A percentile compares a stretch with the other conserved stretches of the same genome.
Conservation (phyloP, 2,329 filamentous ascomycete species). For the Alternaria incomplexa region DNA sequence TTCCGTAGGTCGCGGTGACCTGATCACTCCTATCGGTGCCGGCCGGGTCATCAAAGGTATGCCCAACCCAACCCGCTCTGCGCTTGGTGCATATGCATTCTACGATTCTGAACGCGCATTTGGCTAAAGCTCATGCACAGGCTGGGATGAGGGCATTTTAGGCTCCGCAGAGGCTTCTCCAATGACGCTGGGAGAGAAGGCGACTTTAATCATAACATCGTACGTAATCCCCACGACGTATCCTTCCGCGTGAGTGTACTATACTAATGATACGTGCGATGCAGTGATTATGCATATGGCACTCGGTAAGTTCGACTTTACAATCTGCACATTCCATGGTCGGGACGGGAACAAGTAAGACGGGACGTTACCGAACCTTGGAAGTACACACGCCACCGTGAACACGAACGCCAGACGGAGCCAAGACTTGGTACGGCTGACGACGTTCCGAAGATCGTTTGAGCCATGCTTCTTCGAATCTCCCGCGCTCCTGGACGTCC, state of each 20-base stretch:
- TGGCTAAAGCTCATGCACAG: conserved; percentile 40
- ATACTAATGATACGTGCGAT: conserved; percentile 22
- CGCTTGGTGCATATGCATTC: conserved; percentile 2
- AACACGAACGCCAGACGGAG: background rate
- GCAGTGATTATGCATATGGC: conserved; percentile 48
- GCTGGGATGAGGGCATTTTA: conserved; percentile 72
- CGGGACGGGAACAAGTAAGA: background rate
- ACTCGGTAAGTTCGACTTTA: conserved; percentile 37
- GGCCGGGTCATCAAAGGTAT: conserved; percentile 86
- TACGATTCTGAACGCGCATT: conserved; percentile 8
- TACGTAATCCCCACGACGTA: conserved; percentile 52
- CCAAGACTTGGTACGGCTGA: background rate
- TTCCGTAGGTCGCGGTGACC: conserved; percentile 77
- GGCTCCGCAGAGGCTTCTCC: conserved; percentile 47
- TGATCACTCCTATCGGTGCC: conserved; percentile 78
- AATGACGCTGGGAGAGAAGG: conserved; percentile 93
- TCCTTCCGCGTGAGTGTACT: background rate
- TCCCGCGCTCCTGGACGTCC: background rate
- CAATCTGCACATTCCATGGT: conserved; percentile 2
- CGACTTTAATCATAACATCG: conserved; percentile 80
- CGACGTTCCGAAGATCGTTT: background rate
- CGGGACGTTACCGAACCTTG: background rate
- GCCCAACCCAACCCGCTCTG: conserved; percentile 20
- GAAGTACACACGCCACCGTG: background rate
- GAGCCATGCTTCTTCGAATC: background rate